Evolutionary conservation across 1,284 basidiomycete species (phyloP).

Genomic region (Spongispora temasekensis): DNA sequence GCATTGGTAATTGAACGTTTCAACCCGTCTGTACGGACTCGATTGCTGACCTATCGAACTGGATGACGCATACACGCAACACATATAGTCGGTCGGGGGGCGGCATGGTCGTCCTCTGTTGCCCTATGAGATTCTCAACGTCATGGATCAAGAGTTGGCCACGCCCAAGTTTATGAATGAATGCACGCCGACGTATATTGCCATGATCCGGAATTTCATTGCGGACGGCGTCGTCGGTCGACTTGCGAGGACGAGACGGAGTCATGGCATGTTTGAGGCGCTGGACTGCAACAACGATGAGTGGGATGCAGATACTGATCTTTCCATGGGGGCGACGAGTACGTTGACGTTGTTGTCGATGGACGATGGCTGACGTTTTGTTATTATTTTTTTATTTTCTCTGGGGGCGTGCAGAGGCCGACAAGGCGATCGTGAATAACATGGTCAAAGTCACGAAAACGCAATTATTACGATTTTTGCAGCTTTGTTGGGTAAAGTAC

Average conservation of each 20-base stretch:
- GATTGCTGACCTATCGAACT: not conserved
- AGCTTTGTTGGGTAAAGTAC: conserved; percentile 90
- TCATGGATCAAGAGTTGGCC: conserved; percentile 67
- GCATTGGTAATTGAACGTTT: conserved; percentile 58
- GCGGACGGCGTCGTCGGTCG: conserved; percentile 66
- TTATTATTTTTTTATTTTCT: conserved; percentile 1
- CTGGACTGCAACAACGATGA: conserved; percentile 73
- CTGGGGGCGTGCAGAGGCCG: conserved; percentile 45
- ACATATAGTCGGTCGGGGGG: conserved; percentile 66
- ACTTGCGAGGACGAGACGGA: conserved; percentile 70
- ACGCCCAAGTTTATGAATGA: conserved; percentile 64
- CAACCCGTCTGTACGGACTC: not conserved
- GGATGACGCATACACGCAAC: too few species aligned
- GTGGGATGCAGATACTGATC: conserved; percentile 78
- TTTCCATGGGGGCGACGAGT: conserved; percentile 77
- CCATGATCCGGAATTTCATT: conserved; percentile 78
- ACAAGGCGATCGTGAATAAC: conserved; percentile 82
- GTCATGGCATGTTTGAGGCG: conserved; percentile 85
- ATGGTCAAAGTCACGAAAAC: conserved; percentile 85
- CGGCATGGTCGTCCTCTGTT: conserved; percentile 67
- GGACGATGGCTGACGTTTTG: too few species aligned
- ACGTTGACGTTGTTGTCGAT: conserved; percentile 22
- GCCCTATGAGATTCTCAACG: conserved; percentile 86
- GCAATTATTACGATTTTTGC: conserved; percentile 81
- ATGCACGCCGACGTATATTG: conserved; percentile 78